Percentiles rank a stretch among this genome's conserved stretches.
These are phyloP conservation scores for Voacanga thouarsii DNA, from an alignment of 257 asterid genomes.

Conservation along the genomic window DNA sequence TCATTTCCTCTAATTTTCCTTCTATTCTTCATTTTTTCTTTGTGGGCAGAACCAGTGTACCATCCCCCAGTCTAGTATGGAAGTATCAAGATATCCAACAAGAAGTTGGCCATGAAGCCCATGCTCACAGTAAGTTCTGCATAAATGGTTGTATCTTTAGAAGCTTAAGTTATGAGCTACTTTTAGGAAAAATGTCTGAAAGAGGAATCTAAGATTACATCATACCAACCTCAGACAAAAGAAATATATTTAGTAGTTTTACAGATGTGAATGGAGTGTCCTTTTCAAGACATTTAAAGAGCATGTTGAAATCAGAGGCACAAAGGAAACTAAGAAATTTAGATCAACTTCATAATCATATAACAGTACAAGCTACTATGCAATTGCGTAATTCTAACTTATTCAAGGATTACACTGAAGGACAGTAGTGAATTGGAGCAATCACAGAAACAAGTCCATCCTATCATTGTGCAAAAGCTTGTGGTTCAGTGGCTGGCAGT, in stretches of 20 bases:
- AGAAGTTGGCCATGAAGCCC: not conserved
- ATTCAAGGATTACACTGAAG: too few species aligned
- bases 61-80: not conserved
- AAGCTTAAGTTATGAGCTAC: not conserved
- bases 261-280: not conserved
- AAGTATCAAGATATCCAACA: not conserved
- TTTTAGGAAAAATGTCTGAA: not conserved
- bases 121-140: not conserved
- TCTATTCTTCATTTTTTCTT: not conserved
- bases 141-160: not conserved
- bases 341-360: not conserved
- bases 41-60: not conserved
- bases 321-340: not conserved
- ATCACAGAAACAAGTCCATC: not conserved
- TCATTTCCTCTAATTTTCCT: not conserved
- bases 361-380: not conserved
- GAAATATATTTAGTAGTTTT: not conserved
- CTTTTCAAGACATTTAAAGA: not conserved
- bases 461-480: not conserved
- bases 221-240: not conserved
- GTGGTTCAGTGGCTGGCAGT: not conserved
- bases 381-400: not conserved
- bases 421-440: not conserved
- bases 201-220: not conserved
- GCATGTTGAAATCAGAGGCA: not conserved